Evolutionary conservation across 164 flowering plant species (phyloP).

Genomic region (Magnolia changhungtana): DNA sequence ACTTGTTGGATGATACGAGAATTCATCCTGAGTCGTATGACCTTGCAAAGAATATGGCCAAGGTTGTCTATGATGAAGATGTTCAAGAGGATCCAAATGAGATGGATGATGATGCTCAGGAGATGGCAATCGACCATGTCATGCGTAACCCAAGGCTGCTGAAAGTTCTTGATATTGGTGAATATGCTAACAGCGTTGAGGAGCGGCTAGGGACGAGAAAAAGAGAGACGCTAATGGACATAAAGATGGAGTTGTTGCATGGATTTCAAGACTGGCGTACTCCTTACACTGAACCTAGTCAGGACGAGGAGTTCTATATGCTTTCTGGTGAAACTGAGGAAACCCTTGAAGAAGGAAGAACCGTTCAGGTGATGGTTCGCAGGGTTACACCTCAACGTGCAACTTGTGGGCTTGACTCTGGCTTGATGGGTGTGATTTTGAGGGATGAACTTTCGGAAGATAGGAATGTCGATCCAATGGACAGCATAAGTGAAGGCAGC

Average conservation of each 20-base stretch:
- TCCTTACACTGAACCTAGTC: slow-evolving; percentile 65
- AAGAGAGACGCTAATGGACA: slow-evolving; percentile 58
- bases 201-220: slow-evolving; percentile 35
- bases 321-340: slow-evolving; percentile 90
- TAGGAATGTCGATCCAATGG: slow-evolving; percentile 43
- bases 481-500: slow-evolving; percentile 45
- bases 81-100: slow-evolving; percentile 55
- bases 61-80: slow-evolving; percentile 58
- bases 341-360: slow-evolving; percentile 74
- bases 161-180: slow-evolving; percentile 42
- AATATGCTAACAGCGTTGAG: slow-evolving; percentile 40
- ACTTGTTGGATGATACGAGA: slow-evolving; percentile 90
- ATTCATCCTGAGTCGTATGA: slow-evolving; percentile 95
- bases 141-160: slow-evolving; percentile 63
- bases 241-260: slow-evolving; percentile 68
- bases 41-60: slow-evolving; percentile 84
- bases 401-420: slow-evolving; percentile 75
- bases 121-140: slow-evolving; percentile 89
- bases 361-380: slow-evolving; percentile 84
- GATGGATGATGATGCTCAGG: slow-evolving; percentile 66
- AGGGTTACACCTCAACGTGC: slow-evolving; percentile 66
- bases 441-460: slow-evolving; percentile 71
- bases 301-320: slow-evolving; percentile 85
- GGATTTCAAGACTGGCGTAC: slow-evolving; percentile 87
- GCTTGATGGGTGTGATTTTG: slow-evolving; percentile 68